Percentiles rank a stretch among this genome's conserved stretches.
Conservation (phyloP, 306 rosid genomes). For the Vigna mungo region DNA sequence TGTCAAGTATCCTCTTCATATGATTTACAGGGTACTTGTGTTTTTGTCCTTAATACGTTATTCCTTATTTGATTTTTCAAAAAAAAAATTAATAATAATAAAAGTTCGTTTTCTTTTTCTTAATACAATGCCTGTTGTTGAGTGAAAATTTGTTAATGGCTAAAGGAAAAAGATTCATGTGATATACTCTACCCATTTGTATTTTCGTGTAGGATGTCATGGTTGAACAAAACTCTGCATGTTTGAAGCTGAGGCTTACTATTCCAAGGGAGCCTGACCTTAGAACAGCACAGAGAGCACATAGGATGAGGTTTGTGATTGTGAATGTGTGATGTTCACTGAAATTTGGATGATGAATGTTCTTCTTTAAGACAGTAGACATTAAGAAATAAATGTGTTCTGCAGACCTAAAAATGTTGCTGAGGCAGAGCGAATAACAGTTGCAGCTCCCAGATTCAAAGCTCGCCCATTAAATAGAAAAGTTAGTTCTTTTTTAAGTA, state of each 20-base stretch:
- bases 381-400: conserved; percentile 36
- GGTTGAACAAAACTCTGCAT: conserved; percentile 54
- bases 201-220: conserved; percentile 63
- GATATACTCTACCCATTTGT: conserved; percentile 37
- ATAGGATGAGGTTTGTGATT: conserved; percentile 75
- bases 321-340: conserved; percentile 27
- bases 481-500: conserved; percentile 60
- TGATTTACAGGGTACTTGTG: conserved; percentile 7
- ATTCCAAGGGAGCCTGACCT: conserved; percentile 94
- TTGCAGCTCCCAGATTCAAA: conserved; percentile 69
- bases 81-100: background rate
- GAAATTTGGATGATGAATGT: conserved; percentile 32
- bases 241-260: conserved; percentile 75
- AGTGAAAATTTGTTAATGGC: background rate
- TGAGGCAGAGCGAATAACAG: conserved; percentile 54
- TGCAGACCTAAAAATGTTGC: conserved; percentile 67
- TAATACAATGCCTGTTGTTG: background rate
- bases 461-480: conserved; percentile 98
- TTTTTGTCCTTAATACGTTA: background rate
- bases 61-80: conserved; percentile 7
- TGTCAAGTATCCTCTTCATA: conserved; percentile 21
- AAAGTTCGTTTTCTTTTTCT: background rate
- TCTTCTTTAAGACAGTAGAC: conserved; percentile 8
- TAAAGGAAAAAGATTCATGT: conserved; percentile 25
- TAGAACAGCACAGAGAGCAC: conserved; percentile 86